phyloP scores from a whole-genome alignment of 805 yeast genomes.

The Citeromyces nyonsensis region DNA sequence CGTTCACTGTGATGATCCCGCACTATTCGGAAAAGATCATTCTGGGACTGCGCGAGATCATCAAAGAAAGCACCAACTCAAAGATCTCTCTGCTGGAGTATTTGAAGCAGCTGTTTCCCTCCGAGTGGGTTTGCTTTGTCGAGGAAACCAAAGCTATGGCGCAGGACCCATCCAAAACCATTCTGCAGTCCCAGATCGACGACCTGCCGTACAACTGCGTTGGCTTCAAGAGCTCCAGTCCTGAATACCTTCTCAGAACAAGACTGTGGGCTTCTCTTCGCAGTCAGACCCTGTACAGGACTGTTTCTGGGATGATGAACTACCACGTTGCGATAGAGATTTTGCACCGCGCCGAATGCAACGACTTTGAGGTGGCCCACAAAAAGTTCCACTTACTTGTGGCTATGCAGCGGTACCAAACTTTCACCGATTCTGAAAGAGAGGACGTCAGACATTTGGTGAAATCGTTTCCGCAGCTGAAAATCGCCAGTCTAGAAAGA shows the following conservation, averaged over 20 bases:
- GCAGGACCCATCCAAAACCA: slow-evolving; percentile 14
- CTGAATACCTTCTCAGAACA: slow-evolving; percentile 52
- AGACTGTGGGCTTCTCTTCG: slow-evolving; percentile 80
- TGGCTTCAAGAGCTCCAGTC: slow-evolving; percentile 56
- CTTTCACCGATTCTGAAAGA: slow-evolving; percentile 48
- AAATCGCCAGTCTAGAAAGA: slow-evolving; percentile 38
- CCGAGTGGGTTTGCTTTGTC: slow-evolving; percentile 75
- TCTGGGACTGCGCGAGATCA: slow-evolving; percentile 25
- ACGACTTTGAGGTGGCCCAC: slow-evolving; percentile 45
- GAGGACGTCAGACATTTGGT: slow-evolving; percentile 54
- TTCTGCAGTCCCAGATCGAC: slow-evolving; percentile 24
- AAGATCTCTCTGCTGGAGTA: slow-evolving; percentile 59
- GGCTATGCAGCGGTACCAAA: slow-evolving; percentile 75
- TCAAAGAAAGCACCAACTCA: slow-evolving; percentile 26
- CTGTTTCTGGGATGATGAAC: slow-evolving; percentile 74
- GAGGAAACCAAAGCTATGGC: slow-evolving; percentile 49
- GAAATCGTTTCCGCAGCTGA: slow-evolving; percentile 56
- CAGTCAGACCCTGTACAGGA: slow-evolving; percentile 71
- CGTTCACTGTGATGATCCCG: slow-evolving; percentile 34
- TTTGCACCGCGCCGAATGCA: slow-evolving; percentile 51
- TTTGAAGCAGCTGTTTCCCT: slow-evolving; percentile 51
- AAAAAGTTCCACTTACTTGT: slow-evolving; percentile 71
- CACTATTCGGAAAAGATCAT: slow-evolving; percentile 36
- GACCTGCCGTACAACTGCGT: slow-evolving; percentile 59
- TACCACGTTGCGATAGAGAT: slow-evolving; percentile 61